Evolutionary conservation across 208 protist species (phyloP), one percentile per base, ranked within the genome.

Genomic region (Acanthamoeba castellanii): DNA sequence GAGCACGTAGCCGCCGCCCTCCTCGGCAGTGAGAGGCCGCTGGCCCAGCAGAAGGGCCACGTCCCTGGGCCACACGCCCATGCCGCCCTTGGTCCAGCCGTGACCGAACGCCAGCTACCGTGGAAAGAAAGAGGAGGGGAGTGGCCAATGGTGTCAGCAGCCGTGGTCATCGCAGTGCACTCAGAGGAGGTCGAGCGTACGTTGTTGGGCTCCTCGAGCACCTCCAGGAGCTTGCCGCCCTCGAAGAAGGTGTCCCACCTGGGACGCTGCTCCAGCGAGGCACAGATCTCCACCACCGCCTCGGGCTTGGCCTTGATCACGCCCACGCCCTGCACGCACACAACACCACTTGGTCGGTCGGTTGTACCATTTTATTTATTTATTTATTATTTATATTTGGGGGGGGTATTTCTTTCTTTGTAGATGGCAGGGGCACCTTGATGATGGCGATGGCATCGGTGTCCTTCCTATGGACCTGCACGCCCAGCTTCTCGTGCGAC

Each of bases 211-310:
- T 87, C 78, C 42, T 64, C 50, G 18, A 87, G 78, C 8, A 61
- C 50, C 47, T 87, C 14, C 3, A 87, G 13, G 2, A 87, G 16
- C 50, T 87, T 87, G 78, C 78, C 78, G 32, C 45, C 78, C 11
- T 87, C 78, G 25, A 87, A 87, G 78, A 87, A 87, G 5, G 78
- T 87, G 50, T 87, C 78, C 78, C 78, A 87, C 78, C 61, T 87
- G 47, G 78, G n/a, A 11, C 78, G 78, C 25, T 87, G 11, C 47
- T 87, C 78, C 6, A 87, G 47, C 25, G 78, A 87, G n/a, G 78
- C 78, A 37, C 78, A 87, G 2, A 87, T 7, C 47, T 87, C 78
- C 25, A 37, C 78, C 3, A 87, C 78, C 2, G 78, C 78, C 78
- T 87, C 78, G 78, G 78, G 78, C 78, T 87, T 87, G n/a, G 78